Evolutionary conservation across 2,329 filamentous ascomycete species (phyloP), one percentile per base, ranked within the genome.

Genomic region (Tothia fuscella): DNA sequence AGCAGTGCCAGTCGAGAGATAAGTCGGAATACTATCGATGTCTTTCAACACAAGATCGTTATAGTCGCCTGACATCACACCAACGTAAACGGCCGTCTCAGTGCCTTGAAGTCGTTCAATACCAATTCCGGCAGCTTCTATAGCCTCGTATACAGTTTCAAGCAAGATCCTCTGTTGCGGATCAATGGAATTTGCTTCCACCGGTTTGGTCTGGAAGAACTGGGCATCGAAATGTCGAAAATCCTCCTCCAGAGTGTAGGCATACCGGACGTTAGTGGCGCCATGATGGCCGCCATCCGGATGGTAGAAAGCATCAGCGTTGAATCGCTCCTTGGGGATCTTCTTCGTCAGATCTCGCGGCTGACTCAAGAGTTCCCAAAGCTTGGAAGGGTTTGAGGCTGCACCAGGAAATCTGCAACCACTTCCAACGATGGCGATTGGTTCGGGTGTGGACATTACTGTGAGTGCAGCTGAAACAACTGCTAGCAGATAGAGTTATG

Each of bases 21-120:
- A n/a, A n/a, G n/a, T n/a, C n/a, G n/a, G n/a, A n/a, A 36, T 14
- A 6, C 22, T 46, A 21, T 56, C 51, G 1, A 38, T 43, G 49
- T 63, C 61, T 9, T 49, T 45, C 2, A 52, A 52, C n/a, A 28
- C 19, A 9, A 34, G n/a, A 5, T 28, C 22, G 28, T 29, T 14
- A 24, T 47, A 48, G 37, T 48, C 46, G n/a, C n/a, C n/a, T n/a
- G n/a, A n/a, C 20, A 42, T 45, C 4, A 9, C 13, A 5, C 31
- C 45, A 2, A 37, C 30, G 22, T 28, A 47, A 17, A 31, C 17
- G 20, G 20, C 36, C 19, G 40, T 49, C 13, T 35, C 29, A 10
- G 40, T 46, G 10, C 43, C 42, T 17, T 22, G n/a, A 5, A 48
- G 14, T 16, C 14, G 14, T 25, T 19, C 21, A 13, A 13, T 10